Conservation (phyloP, 1,284 basidiomycete genomes). For the Irpex lacteus region DNA sequence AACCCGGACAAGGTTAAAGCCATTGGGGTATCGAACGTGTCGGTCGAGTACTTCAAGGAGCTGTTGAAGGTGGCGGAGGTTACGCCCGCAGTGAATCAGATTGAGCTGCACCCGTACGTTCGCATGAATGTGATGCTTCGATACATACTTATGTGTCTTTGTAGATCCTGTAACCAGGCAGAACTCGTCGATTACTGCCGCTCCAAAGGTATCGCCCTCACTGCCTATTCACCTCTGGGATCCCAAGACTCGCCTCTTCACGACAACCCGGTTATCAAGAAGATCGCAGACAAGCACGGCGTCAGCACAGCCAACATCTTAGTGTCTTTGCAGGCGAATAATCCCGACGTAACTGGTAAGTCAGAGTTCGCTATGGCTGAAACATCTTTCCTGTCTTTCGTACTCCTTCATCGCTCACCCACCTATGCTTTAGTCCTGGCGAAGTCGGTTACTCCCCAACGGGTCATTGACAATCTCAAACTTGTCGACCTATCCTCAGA, state of each 20-base stretch:
- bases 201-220: conserved; percentile 61
- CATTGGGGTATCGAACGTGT: conserved; percentile 78
- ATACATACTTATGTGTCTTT: not conserved
- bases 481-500: conserved; percentile 55
- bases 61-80: conserved; percentile 60
- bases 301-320: conserved; percentile 58
- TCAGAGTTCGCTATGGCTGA: too few species aligned
- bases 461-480: conserved; percentile 57
- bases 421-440: conserved; percentile 43
- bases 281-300: conserved; percentile 52
- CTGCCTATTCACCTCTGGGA: conserved; percentile 78
- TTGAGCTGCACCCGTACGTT: conserved; percentile 73
- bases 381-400: not conserved
- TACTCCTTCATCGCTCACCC: not conserved
- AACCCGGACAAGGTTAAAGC: conserved; percentile 69
- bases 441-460: conserved; percentile 60
- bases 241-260: conserved; percentile 75
- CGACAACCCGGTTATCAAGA: conserved; percentile 49
- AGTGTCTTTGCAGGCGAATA: conserved; percentile 66
- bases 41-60: conserved; percentile 54
- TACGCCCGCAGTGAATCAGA: conserved; percentile 79
- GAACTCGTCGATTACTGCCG: conserved; percentile 62
- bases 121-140: not conserved
- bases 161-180: conserved; percentile 59
- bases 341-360: conserved; percentile 48